These are phyloP conservation scores for Inga leiocalycina DNA, from an alignment of 306 rosid species.

Conservation along the genomic window DNA sequence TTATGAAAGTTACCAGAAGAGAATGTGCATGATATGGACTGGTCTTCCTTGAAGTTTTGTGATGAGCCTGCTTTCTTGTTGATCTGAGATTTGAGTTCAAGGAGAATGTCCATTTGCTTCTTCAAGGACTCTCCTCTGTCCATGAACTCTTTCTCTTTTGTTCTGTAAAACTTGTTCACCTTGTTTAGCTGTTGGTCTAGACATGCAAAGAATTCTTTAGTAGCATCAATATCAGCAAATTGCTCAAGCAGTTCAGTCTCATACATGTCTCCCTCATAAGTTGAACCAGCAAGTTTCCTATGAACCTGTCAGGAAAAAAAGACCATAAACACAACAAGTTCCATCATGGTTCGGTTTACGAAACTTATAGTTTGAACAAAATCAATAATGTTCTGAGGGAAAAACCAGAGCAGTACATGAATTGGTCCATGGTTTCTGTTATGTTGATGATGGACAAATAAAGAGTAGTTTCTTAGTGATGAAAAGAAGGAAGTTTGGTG, in stretches of 20 bases:
- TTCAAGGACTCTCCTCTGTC: slow-evolving; percentile 85
- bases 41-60: slow-evolving; percentile 72
- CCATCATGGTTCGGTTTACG: neutral
- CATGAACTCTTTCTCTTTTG: slow-evolving; percentile 81
- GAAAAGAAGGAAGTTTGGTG: slow-evolving; percentile 49
- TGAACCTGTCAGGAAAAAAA: slow-evolving; percentile 60
- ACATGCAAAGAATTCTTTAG: slow-evolving; percentile 84
- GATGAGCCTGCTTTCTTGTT: slow-evolving; percentile 50
- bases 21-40: slow-evolving; percentile 77
- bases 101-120: slow-evolving; percentile 84
- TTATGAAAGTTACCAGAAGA: slow-evolving; percentile 59
- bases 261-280: slow-evolving; percentile 77
- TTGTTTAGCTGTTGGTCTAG: slow-evolving; percentile 86
- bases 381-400: neutral
- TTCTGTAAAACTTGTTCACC: slow-evolving; percentile 80
- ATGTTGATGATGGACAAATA: slow-evolving; percentile 59
- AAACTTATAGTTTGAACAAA: neutral
- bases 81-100: slow-evolving; percentile 63
- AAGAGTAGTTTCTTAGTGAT: slow-evolving; percentile 56
- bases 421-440: slow-evolving; percentile 77
- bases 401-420: slow-evolving; percentile 57
- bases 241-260: slow-evolving; percentile 90
- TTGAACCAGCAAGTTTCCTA: slow-evolving; percentile 80
- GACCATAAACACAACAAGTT: neutral
- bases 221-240: slow-evolving; percentile 76